phyloP scores from a whole-genome alignment of 2,329 filamentous ascomycete genomes.

The Hortaea sp. region DNA sequence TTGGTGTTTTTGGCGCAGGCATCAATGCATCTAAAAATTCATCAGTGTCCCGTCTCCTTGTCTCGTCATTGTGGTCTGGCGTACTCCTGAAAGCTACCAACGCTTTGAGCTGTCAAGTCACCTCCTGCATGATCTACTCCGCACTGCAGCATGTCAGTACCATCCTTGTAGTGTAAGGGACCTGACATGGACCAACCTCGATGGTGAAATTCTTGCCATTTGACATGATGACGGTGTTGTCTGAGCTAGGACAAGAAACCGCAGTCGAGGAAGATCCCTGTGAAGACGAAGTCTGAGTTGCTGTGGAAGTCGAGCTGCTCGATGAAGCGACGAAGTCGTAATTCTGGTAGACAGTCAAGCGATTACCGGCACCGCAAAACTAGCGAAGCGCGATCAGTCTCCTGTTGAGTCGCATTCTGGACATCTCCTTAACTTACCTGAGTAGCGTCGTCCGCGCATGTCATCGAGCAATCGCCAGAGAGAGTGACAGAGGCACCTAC shows the following conservation, averaged over 20 bases:
- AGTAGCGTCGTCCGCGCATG: conserved; percentile 16
- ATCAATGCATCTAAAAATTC: conserved; percentile 21
- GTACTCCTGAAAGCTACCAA: conserved; percentile 12
- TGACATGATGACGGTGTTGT: conserved; percentile 15
- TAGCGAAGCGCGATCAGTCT: background rate
- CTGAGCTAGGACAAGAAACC: conserved; percentile 18
- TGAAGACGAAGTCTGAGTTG: conserved; percentile 7
- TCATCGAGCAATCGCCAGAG: conserved; percentile 18
- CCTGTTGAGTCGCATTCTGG: too few relatives aligned
- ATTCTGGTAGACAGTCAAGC: conserved; percentile 19
- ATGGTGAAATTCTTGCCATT: conserved; percentile 19
- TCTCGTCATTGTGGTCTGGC: conserved; percentile 9
- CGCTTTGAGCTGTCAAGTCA: conserved; percentile 14
- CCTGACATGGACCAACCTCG: conserved; percentile 10
- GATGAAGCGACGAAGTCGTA: conserved; percentile 8
- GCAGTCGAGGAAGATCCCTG: conserved; percentile 4
- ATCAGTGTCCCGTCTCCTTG: conserved; percentile 14
- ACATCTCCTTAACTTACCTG: conserved; percentile 3
- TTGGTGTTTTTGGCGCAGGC: conserved; percentile 21
- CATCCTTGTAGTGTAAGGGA: background rate
- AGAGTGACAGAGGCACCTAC: conserved; percentile 7
- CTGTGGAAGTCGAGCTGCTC: conserved; percentile 3
- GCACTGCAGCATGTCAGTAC: background rate
- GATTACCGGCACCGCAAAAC: conserved; percentile 20
- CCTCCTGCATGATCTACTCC: conserved; percentile 12